Evolutionary conservation across 805 yeast genomes (phyloP), one percentile per base, ranked within the genome.

Genomic region (Yarrowia hollandica): DNA sequence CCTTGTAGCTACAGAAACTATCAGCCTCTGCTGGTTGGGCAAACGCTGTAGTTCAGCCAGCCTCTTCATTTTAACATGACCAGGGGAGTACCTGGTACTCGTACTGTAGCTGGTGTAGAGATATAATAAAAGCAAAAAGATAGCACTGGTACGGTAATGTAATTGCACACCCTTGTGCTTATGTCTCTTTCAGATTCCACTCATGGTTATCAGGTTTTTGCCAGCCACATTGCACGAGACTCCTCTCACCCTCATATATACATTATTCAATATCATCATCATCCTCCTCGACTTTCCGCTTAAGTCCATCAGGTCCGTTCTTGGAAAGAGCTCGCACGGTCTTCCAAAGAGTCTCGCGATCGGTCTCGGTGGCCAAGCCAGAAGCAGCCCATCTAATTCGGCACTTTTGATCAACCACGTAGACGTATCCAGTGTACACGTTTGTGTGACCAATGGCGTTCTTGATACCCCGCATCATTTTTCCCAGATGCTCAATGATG

Each of bases 361-460:
- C 99, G 30, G 79, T 79, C n/a, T 79, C 82, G 14, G 78, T 77
- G 1, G 96, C 86, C 35, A 79, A 81, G 1, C 98, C 99, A 65
- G 95, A 82, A 4, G 90, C 88, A 21, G 90, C 90, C 98, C 98
- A 92, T 65, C 98, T 77, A 58, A 94, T 85, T 66, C 80, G 84
- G 55, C 86, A 85, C 12, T 82, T 75, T 14, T 76, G 76, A 68
- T 94, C 99, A 31, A 94, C 79, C 4, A 92, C 74, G 64, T 90
- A 86, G 10, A 90, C 75, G 68, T 88, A 90, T 0, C 98, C 98
- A 2, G 95, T 82, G 65, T 86, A 87, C 19, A 82, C 79, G 68
- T 92, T 92, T 59, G 83, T 84, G 64, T 90, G 81, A 50, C 80
- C 74, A 31, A 92, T 71, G 22, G 79, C 70, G 58, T 83, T 83